Base-by-base conservation (phyloP, 164 flowering plant species). In the Chloranthus sessilifolius region DNA sequence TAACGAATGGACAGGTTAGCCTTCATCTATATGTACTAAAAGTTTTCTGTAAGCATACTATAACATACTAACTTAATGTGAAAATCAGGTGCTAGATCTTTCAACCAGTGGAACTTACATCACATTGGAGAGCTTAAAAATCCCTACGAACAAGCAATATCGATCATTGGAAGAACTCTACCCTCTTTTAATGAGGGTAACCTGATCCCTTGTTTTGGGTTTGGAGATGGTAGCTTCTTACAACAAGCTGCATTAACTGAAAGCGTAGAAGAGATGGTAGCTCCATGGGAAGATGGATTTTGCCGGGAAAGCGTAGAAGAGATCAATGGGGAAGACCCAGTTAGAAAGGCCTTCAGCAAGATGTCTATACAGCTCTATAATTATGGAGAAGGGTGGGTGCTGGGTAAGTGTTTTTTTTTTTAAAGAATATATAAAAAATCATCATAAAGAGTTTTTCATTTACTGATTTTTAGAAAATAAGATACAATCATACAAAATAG, bases 331-430 rank as follows among this genome's bases (percentile, higher is more conserved):
- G 98, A 88, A 35, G 95, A 91, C 82, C 83, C 82, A 53, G 95
- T 91, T 57, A 78, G 95, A 54, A 91, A 83, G 53, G 79, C 98
- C 67, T 91, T 91, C 95, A 81, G 98, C 92, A 88, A 91, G 53
- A 91, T 91, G 98, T 85, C 98, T 56, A 91, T 91, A 74, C 98
- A 91, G 74, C 63, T 92, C 61, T 92, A 92, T 76, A 92, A 92
- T 77, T 92, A 92, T 76, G 98, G 98, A 83, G 98, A 92, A 92
- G 98, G 98, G 98, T 92, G 95, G 94, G 98, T 88, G 80, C 77
- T 82, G 58, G 95, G 95, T 91, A 80, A 80, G 89, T 85, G 72
- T n/a, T n/a, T n/a, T n/a, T n/a, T n/a, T n/a, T n/a, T n/a, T n/a
- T 45, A 48, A 9, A 31, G 28, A n/a, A n/a, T n/a, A n/a, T n/a